Base-by-base conservation (phyloP, 176 grass and related monocot genomes). In the Bonia amplexicaulis region DNA sequence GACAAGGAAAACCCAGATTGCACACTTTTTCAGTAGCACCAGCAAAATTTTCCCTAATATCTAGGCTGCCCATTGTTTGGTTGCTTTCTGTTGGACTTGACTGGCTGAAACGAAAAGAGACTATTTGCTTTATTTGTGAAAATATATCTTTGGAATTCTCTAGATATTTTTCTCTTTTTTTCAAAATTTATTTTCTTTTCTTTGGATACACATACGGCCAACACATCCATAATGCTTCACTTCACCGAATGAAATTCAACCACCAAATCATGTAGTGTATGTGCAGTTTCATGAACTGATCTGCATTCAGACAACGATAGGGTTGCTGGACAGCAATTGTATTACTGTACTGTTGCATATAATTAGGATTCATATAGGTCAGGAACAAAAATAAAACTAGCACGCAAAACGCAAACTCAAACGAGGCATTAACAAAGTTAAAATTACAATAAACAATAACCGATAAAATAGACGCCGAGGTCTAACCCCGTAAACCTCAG, bases 371-470 rank as follows among this genome's bases (percentile, higher is more conserved):
- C 16, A 55, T 63, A 26, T 48, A 11, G 25, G 25, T 25, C 61
- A 53, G 22, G 17, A 16, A 41, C 51, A 80, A 12, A 62, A 87
- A 66, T 61, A 81, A 70, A 82, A 89, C 69, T 51, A 25, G 53
- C 63, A 80, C 41, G 26, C 41, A 15, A 29, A n/a, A 76, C 63
- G 7, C 61, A 19, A 55, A 73, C 74, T 79, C 57, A 20, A 70
- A 65, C 33, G 27, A 16, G 61, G 35, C 78, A 87, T 71, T n/a
- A 63, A 78, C 37, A 77, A 62, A 59, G 58, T 80, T 85, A 82
- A 82, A 88, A 77, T 80, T 85, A 82, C 86, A 88, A 72, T 70
- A 88, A 90, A 51, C 79, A 91, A 77, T 67, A 57, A 85, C 51
- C 60, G 85, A 89, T 78, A 48, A 82, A 85, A 88, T 66, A 85